Percentiles rank a stretch among this genome's conserved stretches.
Evolutionary conservation across 805 yeast genomes (phyloP).

Genomic region (Myxozyma sirexii): DNA sequence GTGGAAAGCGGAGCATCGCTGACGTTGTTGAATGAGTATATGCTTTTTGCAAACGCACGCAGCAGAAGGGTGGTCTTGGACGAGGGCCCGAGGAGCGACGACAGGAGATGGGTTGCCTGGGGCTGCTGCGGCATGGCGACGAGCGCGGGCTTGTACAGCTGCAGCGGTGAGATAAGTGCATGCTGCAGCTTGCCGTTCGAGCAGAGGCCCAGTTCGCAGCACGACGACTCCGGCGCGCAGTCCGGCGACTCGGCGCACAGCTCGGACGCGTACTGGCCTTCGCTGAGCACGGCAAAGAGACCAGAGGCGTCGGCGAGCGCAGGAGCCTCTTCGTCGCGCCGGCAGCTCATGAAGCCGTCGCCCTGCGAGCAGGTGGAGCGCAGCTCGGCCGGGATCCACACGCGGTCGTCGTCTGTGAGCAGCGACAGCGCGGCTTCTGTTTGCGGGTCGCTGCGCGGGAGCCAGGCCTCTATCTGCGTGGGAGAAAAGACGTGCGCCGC

Average conservation of each 20-base stretch:
- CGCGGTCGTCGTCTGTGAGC: background rate
- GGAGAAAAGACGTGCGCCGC: too few relatives aligned
- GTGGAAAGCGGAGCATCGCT: slow-evolving; percentile 3
- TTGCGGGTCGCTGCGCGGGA: background rate
- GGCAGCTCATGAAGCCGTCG: slow-evolving; percentile 33
- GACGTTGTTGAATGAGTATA: slow-evolving; percentile 24
- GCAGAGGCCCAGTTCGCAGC: slow-evolving; percentile 29
- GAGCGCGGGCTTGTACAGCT: slow-evolving; percentile 29
- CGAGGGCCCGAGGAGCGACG: slow-evolving; percentile 32
- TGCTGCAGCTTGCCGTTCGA: background rate
- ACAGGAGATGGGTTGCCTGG: slow-evolving; percentile 23
- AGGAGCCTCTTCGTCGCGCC: slow-evolving; percentile 3
- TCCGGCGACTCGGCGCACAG: slow-evolving; percentile 15
- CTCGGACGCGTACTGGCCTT: slow-evolving; percentile 18
- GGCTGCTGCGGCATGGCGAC: slow-evolving; percentile 26
- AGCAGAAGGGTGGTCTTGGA: slow-evolving; percentile 28
- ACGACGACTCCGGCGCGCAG: slow-evolving; percentile 19
- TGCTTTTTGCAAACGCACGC: slow-evolving; percentile 30
- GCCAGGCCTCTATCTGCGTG: background rate
- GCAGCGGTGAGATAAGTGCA: background rate
- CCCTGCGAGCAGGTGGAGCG: slow-evolving; percentile 26
- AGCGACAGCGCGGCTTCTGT: background rate
- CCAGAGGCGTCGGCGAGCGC: background rate
- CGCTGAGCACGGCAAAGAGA: slow-evolving; percentile 9
- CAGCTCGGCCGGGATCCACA: background rate